Conservation (phyloP, 768 basidiomycete genomes). For the Chalciporus sphaerocephalus region DNA sequence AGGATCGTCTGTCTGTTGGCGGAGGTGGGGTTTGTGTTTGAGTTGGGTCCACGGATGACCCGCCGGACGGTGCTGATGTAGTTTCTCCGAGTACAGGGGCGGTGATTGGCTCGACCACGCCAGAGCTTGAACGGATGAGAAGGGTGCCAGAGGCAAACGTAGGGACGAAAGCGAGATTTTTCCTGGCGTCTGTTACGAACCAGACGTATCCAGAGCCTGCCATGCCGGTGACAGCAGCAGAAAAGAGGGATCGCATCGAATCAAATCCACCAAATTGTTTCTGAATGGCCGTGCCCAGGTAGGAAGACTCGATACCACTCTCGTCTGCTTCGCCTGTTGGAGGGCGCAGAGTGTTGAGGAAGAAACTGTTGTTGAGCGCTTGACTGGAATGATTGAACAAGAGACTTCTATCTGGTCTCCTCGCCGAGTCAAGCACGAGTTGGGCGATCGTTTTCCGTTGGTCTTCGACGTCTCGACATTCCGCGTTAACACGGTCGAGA, state of each 20-base stretch:
- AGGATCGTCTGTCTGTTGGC: slow-evolving; percentile 19
- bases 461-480: slow-evolving; percentile 57
- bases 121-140: slow-evolving; percentile 60
- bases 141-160: slow-evolving; percentile 89
- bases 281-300: slow-evolving; percentile 20
- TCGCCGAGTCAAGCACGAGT: slow-evolving; percentile 66
- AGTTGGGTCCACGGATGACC: slow-evolving; percentile 8
- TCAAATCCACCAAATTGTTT: slow-evolving; percentile 58
- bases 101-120: slow-evolving; percentile 27
- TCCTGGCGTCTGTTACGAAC: slow-evolving; percentile 70
- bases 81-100: slow-evolving; percentile 31
- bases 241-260: slow-evolving; percentile 70
- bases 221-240: slow-evolving; percentile 73
- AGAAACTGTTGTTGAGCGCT: slow-evolving; percentile 94
- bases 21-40: slow-evolving; percentile 18
- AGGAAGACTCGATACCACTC: slow-evolving; percentile 11
- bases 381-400: slow-evolving; percentile 90
- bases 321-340: slow-evolving; percentile 27
- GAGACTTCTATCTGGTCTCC: slow-evolving; percentile 53
- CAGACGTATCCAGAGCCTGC: slow-evolving; percentile 80
- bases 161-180: slow-evolving; percentile 67
- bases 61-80: not conserved
- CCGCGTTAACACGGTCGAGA: slow-evolving; percentile 69
- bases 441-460: slow-evolving; percentile 59
- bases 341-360: slow-evolving; percentile 67